Base-by-base conservation (phyloP, 2,329 filamentous ascomycete genomes). In the Fusarium sp. region DNA sequence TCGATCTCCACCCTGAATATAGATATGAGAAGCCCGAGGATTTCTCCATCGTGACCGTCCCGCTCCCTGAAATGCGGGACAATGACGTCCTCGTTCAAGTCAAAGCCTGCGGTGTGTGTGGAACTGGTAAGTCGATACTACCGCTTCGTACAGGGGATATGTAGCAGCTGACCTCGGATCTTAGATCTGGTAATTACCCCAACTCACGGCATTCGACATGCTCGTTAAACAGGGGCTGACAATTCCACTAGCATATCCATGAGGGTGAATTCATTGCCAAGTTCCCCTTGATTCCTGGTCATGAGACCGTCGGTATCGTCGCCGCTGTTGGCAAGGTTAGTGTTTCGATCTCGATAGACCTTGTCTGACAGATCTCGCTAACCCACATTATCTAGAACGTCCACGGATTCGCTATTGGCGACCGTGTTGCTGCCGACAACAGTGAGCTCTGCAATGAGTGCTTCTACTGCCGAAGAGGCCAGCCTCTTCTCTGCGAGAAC, bases 391-490 rank as follows among this genome's bases (percentile, higher is more conserved):
- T 57, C 31, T 54, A 83, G 76, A 84, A 87, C 70, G 88, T 90
- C 68, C 86, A 84, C 71, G 84, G 82, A 44, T 88, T 91, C 78
- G 74, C 83, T 54, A 74, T 91, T 60, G 88, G 89, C 59, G 87
- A 90, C 73, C 86, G 88, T 50, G 89, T 91, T 33, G 87, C 86
- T 62, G 87, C 86, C 34, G 87, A 89, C 73, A 89, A 89, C 77
- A 86, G 86, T 14, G 86, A 91, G 77, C 85, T 91, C 44, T 92
- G 90, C 79, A 87, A 86, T 53, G 86, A 89, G 78, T 92, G 90
- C 81, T 91, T 90, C 83, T 91, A 91, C 82, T 92, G 90, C 81
- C 86, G 87, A 69, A 86, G 89, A 61, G 89, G 90, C 57, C 85
- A 91, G 76, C 83, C 87, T 29, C 80, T 92, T 50, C 85, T 91